These are phyloP conservation scores for Phytophthora citrophthora DNA, from an alignment of 352 stramenopile species.

Conservation along the genomic window DNA sequence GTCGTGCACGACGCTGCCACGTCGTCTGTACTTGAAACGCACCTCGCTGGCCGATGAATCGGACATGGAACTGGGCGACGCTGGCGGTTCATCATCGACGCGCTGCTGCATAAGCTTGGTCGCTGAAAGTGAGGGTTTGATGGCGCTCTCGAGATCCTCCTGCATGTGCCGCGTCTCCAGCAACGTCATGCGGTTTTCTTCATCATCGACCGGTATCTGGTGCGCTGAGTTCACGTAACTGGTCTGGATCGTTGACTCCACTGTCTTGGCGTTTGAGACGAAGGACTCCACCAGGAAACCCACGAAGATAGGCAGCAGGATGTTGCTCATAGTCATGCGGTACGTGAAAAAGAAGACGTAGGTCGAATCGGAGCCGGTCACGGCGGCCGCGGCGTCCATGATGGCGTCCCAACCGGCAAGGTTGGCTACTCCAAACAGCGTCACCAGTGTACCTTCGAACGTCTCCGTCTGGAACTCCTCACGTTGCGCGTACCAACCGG, in stretches of 20 bases:
- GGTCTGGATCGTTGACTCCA: conserved; percentile 70
- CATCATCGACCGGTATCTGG: conserved; percentile 42
- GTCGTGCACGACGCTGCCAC: conserved; percentile 71
- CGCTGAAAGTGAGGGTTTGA: conserved; percentile 10
- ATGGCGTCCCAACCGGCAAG: conserved; percentile 81
- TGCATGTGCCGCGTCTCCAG: conserved; percentile 55
- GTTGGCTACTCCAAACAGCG: conserved; percentile 78
- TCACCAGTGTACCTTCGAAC: conserved; percentile 80
- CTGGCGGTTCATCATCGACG: conserved; percentile 17
- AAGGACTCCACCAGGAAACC: conserved; percentile 89
- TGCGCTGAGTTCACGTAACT: conserved; percentile 59
- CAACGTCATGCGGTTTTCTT: conserved; percentile 66
- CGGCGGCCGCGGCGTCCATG: conserved; percentile 79
- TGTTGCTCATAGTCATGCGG: conserved; percentile 85
- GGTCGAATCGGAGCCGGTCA: conserved; percentile 62
- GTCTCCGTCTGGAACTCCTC: conserved; percentile 82
- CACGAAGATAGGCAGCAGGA: conserved; percentile 84
- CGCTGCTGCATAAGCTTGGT: conserved; percentile 14
- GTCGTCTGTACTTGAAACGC: conserved; percentile 73
- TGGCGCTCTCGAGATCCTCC: conserved; percentile 15
- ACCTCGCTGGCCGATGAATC: conserved; percentile 62
- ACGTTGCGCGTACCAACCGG: conserved; percentile 72
- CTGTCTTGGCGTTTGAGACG: conserved; percentile 74
- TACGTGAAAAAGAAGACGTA: conserved; percentile 88
- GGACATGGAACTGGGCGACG: conserved; percentile 47